Evolutionary conservation across 202 grass and related monocot species (phyloP), one percentile per base, ranked within the genome.

Genomic region (Digitaria exilis): DNA sequence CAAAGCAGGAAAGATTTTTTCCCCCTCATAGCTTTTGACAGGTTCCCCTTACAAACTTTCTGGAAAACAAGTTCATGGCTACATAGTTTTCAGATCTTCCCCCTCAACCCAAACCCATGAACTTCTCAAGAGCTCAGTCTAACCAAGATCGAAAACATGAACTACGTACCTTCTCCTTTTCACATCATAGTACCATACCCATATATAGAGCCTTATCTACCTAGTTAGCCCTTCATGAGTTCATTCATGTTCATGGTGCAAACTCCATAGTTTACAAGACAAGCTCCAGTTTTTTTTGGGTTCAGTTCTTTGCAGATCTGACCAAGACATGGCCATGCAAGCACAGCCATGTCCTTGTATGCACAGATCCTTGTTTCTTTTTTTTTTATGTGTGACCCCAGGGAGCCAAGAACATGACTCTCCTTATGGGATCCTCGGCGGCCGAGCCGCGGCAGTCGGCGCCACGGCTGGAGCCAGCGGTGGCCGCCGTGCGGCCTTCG

Each of bases 341-440:
- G 25, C 55, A 30, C 5, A 30, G 43, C 85, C 85, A 87, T 87
- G 61, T 59, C 77, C 34, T 71, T 31, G 71, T 25, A 35, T 52
- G 24, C 13, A 16, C 85, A 82, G 85, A 82, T 77, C 78, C 61
- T 52, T 55, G 54, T 76, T 54, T 85, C 24, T 55, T 7, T 85
- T 55, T 7, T 85, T 84, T 84, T 87, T 91, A 97, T 43, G 94
- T 97, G 77, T 97, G 94, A 51, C 94, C 89, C 94, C 92, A 97
- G 66, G 92, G 94, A 67, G 92, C 94, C 87, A 97, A 89, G 92
- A 97, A 97, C 86, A 97, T 94, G 74, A 97, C 89, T 92, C 94
- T 94, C 84, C 94, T 85, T 63, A 97, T 97, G 37, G 94, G 94
- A 70, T 97, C 94, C 76, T 94, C 94, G 0, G 80, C 66, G 24